A percentile compares a stretch with the other conserved stretches of the same genome.
phyloP scores from a whole-genome alignment of 176 grass and related monocot genomes.

The Musa itinerans region DNA sequence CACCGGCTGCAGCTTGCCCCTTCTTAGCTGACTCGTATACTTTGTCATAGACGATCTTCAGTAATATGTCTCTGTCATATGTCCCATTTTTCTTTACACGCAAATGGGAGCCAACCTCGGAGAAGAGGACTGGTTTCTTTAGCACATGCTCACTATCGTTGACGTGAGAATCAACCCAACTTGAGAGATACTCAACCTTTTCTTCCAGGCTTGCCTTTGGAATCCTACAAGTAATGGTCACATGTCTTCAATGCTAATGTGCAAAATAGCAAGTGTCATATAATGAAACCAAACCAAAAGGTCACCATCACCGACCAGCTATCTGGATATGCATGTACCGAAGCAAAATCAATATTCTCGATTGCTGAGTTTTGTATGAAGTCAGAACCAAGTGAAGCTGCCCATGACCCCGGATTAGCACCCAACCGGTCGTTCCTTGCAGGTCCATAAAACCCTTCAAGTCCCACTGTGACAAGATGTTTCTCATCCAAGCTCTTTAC shows the following conservation, averaged over 20 bases:
- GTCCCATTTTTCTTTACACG: constrained; percentile 35
- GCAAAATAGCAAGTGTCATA: background rate
- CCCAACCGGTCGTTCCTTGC: constrained; percentile 35
- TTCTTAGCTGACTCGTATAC: constrained; percentile 67
- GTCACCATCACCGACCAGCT: constrained; percentile 35
- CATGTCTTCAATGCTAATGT: background rate
- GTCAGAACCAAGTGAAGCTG: constrained; percentile 75
- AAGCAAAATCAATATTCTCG: constrained; percentile 84
- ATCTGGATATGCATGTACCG: constrained; percentile 92
- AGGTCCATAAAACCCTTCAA: constrained; percentile 86
- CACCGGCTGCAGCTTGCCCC: constrained; percentile 52
- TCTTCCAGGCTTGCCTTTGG: constrained; percentile 62
- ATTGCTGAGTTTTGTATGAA: constrained; percentile 76
- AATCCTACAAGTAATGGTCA: constrained; percentile 42
- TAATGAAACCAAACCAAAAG: background rate
- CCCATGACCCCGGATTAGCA: constrained; percentile 74
- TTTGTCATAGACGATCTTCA: constrained; percentile 79
- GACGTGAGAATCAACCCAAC: constrained; percentile 77
- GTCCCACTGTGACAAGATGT: constrained; percentile 78
- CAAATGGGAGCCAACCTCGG: constrained; percentile 60
- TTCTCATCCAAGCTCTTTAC: constrained; percentile 64
- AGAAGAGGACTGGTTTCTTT: constrained; percentile 81
- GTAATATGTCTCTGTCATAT: constrained; percentile 47
- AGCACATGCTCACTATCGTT: constrained; percentile 67
- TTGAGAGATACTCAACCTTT: constrained; percentile 69